phyloP scores from a whole-genome alignment of 768 basidiomycete species.

The Psilocybe subaeruginosa region DNA sequence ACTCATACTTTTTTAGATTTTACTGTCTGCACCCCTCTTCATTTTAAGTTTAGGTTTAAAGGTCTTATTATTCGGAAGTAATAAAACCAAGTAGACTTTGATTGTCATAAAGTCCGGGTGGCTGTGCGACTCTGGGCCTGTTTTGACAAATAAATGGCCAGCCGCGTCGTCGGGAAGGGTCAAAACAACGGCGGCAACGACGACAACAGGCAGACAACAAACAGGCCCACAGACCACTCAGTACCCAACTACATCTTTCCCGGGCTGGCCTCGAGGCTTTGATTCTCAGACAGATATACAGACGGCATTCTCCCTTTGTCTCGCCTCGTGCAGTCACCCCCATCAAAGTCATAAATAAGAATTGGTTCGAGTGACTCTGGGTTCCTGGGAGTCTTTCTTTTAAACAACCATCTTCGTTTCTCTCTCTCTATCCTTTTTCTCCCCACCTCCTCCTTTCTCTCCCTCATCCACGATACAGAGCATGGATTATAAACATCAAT shows the following conservation, averaged over 20 bases:
- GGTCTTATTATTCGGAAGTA: neutral
- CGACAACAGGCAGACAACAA: slow-evolving; percentile 1
- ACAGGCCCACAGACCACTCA: neutral
- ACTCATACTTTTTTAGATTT: neutral
- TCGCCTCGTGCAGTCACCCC: slow-evolving; percentile 18
- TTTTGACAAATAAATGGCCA: slow-evolving; percentile 2
- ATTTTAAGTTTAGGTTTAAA: neutral
- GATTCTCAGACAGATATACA: slow-evolving; percentile 5
- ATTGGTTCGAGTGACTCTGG: slow-evolving; percentile 11
- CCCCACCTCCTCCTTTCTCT: neutral
- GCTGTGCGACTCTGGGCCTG: slow-evolving; percentile 17
- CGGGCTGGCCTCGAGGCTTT: slow-evolving; percentile 14
- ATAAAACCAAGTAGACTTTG: neutral
- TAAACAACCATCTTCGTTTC: slow-evolving; percentile 4
- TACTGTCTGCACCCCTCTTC: neutral
- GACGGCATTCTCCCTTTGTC: slow-evolving; percentile 12
- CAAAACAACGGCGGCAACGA: slow-evolving; percentile 6
- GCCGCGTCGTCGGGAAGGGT: slow-evolving; percentile 2
- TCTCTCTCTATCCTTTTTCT: slow-evolving; percentile 2
- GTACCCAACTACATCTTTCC: neutral
- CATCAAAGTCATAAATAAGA: slow-evolving; percentile 25
- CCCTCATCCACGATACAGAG: neutral
- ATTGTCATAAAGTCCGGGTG: neutral
- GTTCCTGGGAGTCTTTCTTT: slow-evolving; percentile 16
- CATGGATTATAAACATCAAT: slow-evolving; percentile 20